Evolutionary conservation across 2,329 filamentous ascomycete species (phyloP), one percentile per base, ranked within the genome.

Genomic region (Clonostachys rhizophaga): DNA sequence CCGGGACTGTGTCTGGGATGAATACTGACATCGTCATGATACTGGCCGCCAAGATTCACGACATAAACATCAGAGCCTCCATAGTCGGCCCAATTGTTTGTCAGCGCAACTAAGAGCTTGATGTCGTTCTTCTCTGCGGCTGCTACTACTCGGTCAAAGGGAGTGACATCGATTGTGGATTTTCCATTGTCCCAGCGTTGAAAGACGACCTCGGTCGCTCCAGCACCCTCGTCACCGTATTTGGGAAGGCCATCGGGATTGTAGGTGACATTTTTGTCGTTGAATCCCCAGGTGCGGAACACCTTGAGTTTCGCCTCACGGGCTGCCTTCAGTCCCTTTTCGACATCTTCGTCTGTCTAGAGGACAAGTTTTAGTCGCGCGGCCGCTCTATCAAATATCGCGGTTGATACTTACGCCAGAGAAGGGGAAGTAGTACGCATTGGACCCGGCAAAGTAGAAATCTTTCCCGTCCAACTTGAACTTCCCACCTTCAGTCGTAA

Each of bases 31-130:
- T 76, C 73, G 48, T 77, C 73, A 49, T 78, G 75, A 42, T 76
- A 78, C 20, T 62, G 61, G 2, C 72, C 72, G 0, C 76, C 75
- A 0, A 77, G 67, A 48, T 81, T 78, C n/a, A 74, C 66, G 0
- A 76, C 80, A 50, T 79, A 81, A 0, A 79, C 71, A 34, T 79
- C 76, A 74, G 79, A 79, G n/a, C 78, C 77, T 16, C 77, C 76
- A 45, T 80, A 81, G 47, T 80, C 76, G 6, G 75, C 76, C 78
- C 78, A 81, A 45, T 79, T 79, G 61, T 81, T 81, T 1, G 45
- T 79, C 48, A 81, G 55, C 0, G 76, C 67, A 12, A 81, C 62
- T 34, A 81, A 64, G 4, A 81, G 65, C 63, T 80, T 80, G 50
- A 78, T 71, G 42, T 69, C 71, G 1, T 65, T 63, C 36, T 72